These are phyloP conservation scores for Beauveria brongniartii DNA, from an alignment of 2,329 filamentous ascomycete genomes.

Conservation along the genomic window DNA sequence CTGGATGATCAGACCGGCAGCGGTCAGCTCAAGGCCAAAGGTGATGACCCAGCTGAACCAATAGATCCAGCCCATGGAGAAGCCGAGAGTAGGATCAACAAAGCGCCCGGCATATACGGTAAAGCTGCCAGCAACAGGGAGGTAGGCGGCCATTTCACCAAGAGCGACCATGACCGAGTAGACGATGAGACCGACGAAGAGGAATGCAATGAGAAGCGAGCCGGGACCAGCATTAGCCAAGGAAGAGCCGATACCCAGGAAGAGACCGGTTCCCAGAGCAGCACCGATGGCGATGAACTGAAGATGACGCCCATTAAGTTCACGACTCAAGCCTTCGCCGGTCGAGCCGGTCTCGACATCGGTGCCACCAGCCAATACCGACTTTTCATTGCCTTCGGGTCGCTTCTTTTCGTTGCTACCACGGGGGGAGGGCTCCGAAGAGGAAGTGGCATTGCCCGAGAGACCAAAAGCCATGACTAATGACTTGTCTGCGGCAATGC, in stretches of 20 bases:
- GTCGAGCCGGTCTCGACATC: conserved; percentile 29
- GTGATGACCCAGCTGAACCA: conserved; percentile 73
- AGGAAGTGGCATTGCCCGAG: conserved; percentile 1
- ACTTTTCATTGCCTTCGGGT: not conserved
- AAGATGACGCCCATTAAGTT: conserved; percentile 33
- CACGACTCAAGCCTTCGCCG: conserved; percentile 28
- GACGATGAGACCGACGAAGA: conserved; percentile 63
- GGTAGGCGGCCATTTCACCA: conserved; percentile 68
- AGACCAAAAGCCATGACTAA: not conserved
- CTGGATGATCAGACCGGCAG: conserved; percentile 66
- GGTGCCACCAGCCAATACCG: not conserved
- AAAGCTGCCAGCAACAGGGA: conserved; percentile 70
- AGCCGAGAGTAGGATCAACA: conserved; percentile 63
- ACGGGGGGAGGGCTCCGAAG: not conserved
- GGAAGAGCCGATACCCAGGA: conserved; percentile 58
- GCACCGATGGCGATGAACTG: conserved; percentile 47
- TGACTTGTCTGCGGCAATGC: not conserved
- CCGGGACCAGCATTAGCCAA: conserved; percentile 57
- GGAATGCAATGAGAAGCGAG: conserved; percentile 58
- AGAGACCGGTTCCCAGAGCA: conserved; percentile 66
- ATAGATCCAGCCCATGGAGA: conserved; percentile 77
- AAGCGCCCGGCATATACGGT: conserved; percentile 70
- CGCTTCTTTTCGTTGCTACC: conserved; percentile 7
- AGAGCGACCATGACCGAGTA: conserved; percentile 66
- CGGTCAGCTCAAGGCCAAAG: conserved; percentile 64